Evolutionary conservation across 2,329 filamentous ascomycete genomes (phyloP), one percentile per base, ranked within the genome.

Genomic region (Calycina herbarum): DNA sequence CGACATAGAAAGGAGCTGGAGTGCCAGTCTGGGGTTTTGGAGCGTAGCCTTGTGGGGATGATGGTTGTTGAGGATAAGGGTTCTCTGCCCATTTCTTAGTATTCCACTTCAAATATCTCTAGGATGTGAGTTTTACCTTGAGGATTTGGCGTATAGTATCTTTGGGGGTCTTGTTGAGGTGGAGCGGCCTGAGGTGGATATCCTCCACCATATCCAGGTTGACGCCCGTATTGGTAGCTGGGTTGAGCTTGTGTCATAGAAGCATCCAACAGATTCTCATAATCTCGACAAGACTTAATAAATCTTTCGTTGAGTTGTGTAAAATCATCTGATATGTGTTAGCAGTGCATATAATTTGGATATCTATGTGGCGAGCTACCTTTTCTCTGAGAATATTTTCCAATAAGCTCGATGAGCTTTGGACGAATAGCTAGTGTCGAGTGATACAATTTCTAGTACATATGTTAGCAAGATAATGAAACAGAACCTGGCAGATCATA

Each of bases 321-420:
- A 76, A 99, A 98, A 78, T 99, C 95, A 79, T 99, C 95, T 96
- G 29, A n/a, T 57, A 1, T 70, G 27, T 70, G 67, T 42, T 61
- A 65, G 40, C 13, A 20, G 17, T 60, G 24, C 20, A 33, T 15
- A 24, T 48, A n/a, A n/a, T 13, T 63, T 17, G 31, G 20, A 15
- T 35, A 20, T 45, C 8, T 17, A 33, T 20, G 24, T n/a, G 31
- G 45, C n/a, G 17, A 15, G n/a, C 11, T 61, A 94, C 93, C 94
- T 81, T 99, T 99, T 86, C 97, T 98, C 77, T 99, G 95, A 10
- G 95, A 98, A 77, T 99, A 99, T 78, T 98, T 98, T 68, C 96
- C 95, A 76, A 99, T 99, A 60, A 99, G 82, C 80, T 98, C 96
- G 76, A 99, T 98, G 68, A 99, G 82, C 81, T 99, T 99, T 13